Evolutionary conservation across 352 stramenopile species (phyloP).

Genomic region (Globisporangium viniferum): DNA sequence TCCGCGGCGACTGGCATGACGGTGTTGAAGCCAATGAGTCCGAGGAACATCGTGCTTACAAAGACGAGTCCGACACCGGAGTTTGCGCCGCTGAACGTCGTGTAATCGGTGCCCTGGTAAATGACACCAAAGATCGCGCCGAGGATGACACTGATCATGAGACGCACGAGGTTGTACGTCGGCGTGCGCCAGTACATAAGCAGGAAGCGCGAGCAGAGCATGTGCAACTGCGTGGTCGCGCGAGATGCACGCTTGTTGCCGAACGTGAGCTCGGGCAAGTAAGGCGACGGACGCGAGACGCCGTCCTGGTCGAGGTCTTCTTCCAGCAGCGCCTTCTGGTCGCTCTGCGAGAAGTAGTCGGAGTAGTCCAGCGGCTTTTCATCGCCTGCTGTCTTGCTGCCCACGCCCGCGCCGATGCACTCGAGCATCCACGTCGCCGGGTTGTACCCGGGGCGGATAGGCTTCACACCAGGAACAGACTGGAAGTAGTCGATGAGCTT

Average conservation of each 20-base stretch:
- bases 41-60: slow-evolving; percentile 76
- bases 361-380: slow-evolving; percentile 34
- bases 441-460: slow-evolving; percentile 69
- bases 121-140: slow-evolving; percentile 73
- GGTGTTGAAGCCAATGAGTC: slow-evolving; percentile 76
- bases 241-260: slow-evolving; percentile 31
- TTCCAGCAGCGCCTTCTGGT: slow-evolving; percentile 32
- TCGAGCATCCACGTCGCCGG: slow-evolving; percentile 23
- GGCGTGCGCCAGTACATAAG: slow-evolving; percentile 86
- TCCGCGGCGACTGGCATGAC: slow-evolving; percentile 75
- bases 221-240: slow-evolving; percentile 25
- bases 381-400: slow-evolving; percentile 19
- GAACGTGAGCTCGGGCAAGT: slow-evolving; percentile 41
- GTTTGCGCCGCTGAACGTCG: slow-evolving; percentile 40
- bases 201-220: slow-evolving; percentile 57
- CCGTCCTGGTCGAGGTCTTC: slow-evolving; percentile 42
- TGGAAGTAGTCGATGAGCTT: slow-evolving; percentile 62
- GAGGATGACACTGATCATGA: slow-evolving; percentile 68
- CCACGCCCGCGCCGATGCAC: slow-evolving; percentile 29
- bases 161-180: slow-evolving; percentile 78
- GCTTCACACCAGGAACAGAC: slow-evolving; percentile 25
- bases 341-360: slow-evolving; percentile 34
- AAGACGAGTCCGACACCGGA: slow-evolving; percentile 77
- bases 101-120: slow-evolving; percentile 59
- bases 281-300: slow-evolving; percentile 27